Base-by-base conservation (phyloP, 345 rosid genomes). In the Dimocarpus longan region DNA sequence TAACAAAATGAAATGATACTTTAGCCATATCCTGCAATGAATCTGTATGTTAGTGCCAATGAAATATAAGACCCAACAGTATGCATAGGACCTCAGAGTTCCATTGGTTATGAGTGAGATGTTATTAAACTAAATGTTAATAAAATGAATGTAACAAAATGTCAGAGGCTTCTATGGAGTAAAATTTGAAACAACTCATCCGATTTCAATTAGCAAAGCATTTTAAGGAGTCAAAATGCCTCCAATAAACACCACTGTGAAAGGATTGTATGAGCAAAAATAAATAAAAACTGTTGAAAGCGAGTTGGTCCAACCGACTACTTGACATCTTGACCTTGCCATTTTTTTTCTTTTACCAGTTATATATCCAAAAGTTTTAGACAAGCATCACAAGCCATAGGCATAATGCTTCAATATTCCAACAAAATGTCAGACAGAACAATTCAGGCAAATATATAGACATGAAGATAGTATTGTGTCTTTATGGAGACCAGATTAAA, bases 1-100 rank as follows among this genome's bases (percentile, higher is more conserved):
- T 89, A 67, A 92, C 95, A 90, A 89, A 96, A 89, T 96, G 98
- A 82, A 85, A 82, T 46, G 97, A 89, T 68, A 96, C 89, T 78
- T 85, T 86, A 66, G 90, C 86, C 97, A 96, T 96, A 85, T 96
- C 99, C 98, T 96, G 94, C 84, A 77, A 85, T 71, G 68, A 8
- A 82, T 37, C 22, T 72, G 16, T 18, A 66, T 11, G 63, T 66
- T 60, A 76, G 10, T 44, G 46, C 74, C 57, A n/a, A 54, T 39
- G 19, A 70, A 57, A 16, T 5, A 56, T 4, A 48, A 66, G 22
- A 60, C 9, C 52, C n/a, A 70, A 75, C 11, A n/a, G 42, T n/a
- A 79, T 8, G 54, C 24, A 68, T 50, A 50, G 32, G 72, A 82
- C 57, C 60, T 77, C 6, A 42, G 37, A 28, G 8, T 67, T 77